Evolutionary conservation across 1,284 basidiomycete species (phyloP).

Genomic region (Naganishia sp.): DNA sequence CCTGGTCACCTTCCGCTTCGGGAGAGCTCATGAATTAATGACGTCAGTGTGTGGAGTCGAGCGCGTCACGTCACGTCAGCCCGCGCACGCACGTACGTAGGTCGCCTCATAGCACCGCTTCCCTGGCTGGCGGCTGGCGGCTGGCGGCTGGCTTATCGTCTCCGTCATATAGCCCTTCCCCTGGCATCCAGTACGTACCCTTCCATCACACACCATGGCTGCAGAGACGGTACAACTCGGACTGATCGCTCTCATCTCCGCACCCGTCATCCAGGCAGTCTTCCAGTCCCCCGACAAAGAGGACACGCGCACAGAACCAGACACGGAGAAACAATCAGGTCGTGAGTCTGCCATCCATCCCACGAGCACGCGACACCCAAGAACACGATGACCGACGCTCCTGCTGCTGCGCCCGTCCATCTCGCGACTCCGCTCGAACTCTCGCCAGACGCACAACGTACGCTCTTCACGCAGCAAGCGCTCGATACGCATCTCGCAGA

Average conservation of each 20-base stretch:
- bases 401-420: conserved; percentile 9
- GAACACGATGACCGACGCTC: conserved; percentile 4
- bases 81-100: too few species aligned
- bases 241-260: conserved; percentile 49
- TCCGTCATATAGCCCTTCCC: too few species aligned
- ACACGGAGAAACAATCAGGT: neutral
- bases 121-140: too few species aligned
- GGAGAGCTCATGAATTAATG: too few species aligned
- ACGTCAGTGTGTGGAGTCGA: too few species aligned
- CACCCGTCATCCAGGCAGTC: conserved; percentile 51
- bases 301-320: neutral
- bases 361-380: neutral
- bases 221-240: conserved; percentile 48
- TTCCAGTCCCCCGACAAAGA: conserved; percentile 38
- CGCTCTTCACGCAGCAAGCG: conserved; percentile 4
- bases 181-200: neutral
- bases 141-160: too few species aligned
- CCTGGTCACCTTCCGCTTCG: too few species aligned
- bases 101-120: too few species aligned
- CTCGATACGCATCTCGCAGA: neutral
- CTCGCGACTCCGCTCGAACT: conserved; percentile 10
- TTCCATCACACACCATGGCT: conserved; percentile 39
- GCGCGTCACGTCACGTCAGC: too few species aligned
- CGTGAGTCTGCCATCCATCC: conserved; percentile 13
- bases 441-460: conserved; percentile 3